Evolutionary conservation across 2,329 filamentous ascomycete genomes (phyloP), one percentile per base, ranked within the genome.

Genomic region (Sporothrix brasiliensis): DNA sequence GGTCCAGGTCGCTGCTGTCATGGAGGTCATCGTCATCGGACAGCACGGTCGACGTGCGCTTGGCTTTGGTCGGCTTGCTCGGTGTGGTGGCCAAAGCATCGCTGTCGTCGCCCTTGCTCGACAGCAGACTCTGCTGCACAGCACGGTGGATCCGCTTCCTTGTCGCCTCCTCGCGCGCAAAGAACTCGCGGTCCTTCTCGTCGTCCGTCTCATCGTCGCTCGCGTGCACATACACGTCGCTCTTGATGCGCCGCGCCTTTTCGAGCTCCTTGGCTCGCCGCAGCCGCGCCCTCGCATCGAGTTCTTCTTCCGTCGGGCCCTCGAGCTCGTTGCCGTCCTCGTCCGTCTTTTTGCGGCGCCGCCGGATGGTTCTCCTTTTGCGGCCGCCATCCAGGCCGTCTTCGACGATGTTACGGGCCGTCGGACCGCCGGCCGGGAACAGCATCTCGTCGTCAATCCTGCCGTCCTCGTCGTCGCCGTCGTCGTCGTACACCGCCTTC

Each of bases 151-250:
- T 81, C 63, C 85, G 85, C 73, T 87, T 84, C 65, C 91, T 84
- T 72, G 90, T 83, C 19, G 79, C 79, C 78, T 90, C 88, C 80
- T 97, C 94, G 19, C 87, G 85, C 2, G 86, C 88, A 79, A 94
- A 97, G 80, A 97, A 97, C 24, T 87, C 88, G 27, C 83, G 79
- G 66, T 85, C 84, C 19, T 92, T 87, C 70, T 88, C 87, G 61
- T 93, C 92, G 76, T 97, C 93, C n/a, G 87, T 90, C 75, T 97
- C 93, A 68, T 98, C 95, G 77, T 98, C 95, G 74, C 91, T 93
- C 50, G 90, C 89, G 71, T 91, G 87, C 67, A 99, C 91, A 76
- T 89, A 94, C 52, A 94, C 80, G 30, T 90, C 89, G 76, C 92
- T 96, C 83, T 97, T 98, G 81, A 95, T 91, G 77, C 91, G 91